Base-by-base conservation (phyloP, 148 eudicot species). In the Arbutus unedo region DNA sequence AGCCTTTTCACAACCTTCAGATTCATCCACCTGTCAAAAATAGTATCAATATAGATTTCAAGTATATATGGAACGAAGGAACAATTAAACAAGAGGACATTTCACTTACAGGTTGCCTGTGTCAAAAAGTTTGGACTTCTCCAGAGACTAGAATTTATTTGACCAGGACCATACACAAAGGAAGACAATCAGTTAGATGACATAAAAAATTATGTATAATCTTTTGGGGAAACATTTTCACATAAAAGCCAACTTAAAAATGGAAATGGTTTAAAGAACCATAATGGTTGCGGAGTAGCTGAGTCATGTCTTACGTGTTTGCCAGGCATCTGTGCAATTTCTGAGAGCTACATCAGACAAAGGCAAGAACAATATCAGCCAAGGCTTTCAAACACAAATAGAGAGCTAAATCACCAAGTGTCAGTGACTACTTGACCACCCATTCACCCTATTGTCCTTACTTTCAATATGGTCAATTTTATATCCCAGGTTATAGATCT, bases 1-100 rank as follows among this genome's bases (percentile, higher is more conserved):
- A 83, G 78, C 73, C 67, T 79, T 80, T 84, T 84, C 16, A 91
- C 64, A 51, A 86, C 81, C 76, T 83, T 81, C 84, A 91, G 87
- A 75, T 85, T 89, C 84, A 89, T 55, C 91, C 93, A 91, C 90
- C 93, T 91, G 79, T 10, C 51, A 38, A 74, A 84, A 71, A 44
- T 60, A 56, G n/a, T 31, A 60, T 23, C 25, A 19, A 79, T 54
- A 76, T 56, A 64, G 81, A 71, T 25, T 74, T 77, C 44, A 53
- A 38, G 50, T 50, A 47, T 64, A 50, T 62, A 18, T 57, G 43
- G 14, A 25, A 16, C 6, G n/a, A 21, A 74, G 9, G 18, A 50
- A 55, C 62, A 74, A 41, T 38, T 70, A 21, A 60, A 68, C 79
- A 49, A 59, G 62, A 62, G 38, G 60, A 15, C 15, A 55, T 23